These are phyloP conservation scores for Mallotus japonicus DNA, from an alignment of 441 rosid species.

Conservation along the genomic window DNA sequence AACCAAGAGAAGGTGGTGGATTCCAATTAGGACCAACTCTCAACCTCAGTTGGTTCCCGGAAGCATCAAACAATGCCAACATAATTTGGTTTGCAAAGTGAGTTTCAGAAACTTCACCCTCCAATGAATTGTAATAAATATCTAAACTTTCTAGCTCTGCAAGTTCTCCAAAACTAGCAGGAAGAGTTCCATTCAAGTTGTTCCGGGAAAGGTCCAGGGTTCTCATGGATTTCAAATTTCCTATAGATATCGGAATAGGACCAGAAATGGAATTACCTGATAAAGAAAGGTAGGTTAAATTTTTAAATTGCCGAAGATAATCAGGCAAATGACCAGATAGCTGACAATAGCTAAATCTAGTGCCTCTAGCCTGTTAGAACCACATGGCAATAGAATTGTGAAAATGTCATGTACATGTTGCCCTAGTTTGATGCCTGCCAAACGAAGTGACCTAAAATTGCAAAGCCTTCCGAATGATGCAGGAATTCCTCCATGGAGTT, in stretches of 20 bases:
- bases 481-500: constrained; percentile 21
- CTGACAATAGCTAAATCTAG: background rate
- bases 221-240: background rate
- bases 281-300: background rate
- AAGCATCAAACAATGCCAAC: background rate
- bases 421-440: background rate
- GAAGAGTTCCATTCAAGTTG: constrained; percentile 2
- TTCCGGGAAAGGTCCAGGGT: background rate
- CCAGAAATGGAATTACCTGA: constrained; percentile 10
- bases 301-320: background rate
- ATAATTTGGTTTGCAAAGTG: constrained; percentile 10
- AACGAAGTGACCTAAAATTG: background rate
- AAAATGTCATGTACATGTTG: constrained; percentile 3
- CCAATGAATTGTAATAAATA: constrained; percentile 4
- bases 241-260: constrained; percentile 5
- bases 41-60: constrained; percentile 8
- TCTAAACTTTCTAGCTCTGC: background rate
- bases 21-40: constrained; percentile 5
- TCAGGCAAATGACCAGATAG: background rate
- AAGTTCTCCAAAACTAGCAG: background rate
- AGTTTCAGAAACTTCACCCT: constrained; percentile 11
- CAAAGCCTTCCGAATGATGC: constrained; percentile 2
- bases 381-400: background rate
- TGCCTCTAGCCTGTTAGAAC: background rate
- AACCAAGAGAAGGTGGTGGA: background rate